Evolutionary conservation across 73 alveolate genomes (phyloP), one percentile per base, ranked within the genome.

Genomic region (Symbiodinium natans): DNA sequence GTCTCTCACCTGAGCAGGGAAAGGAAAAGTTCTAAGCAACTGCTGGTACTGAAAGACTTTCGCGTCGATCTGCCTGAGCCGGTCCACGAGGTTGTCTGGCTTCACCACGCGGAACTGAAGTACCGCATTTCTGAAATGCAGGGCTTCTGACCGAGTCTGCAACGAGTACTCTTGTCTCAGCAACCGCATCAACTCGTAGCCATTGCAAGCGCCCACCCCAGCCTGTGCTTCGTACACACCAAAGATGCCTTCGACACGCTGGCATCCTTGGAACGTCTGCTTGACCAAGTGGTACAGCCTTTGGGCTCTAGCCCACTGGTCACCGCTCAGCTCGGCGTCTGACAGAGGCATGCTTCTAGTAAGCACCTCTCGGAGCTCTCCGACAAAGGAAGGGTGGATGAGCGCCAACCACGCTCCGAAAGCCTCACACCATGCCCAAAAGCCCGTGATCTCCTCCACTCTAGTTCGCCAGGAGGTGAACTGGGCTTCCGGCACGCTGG

Each of bases 121-220:
- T 36, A n/a, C 42, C 33, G 38, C 87, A 21, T 80, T 21, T 34
- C 87, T 31, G 34, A 80, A 9, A 17, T 31, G 56, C 31, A 80
- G 34, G 34, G 56, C 87, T 21, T 80, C 87, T 80, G 87, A 13
- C 29, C 87, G 54, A 5, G 87, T 36, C 87, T 80, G 25, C 87
- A 80, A 21, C 21, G 59, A 34, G 33, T 34, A 80, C 33, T 80
- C 87, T 33, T 6, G 29, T 34, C 87, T 11, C 25, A 80, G 21
- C 34, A 80, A 9, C 56, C 87, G 52, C 59, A 80, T 27, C 34
- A 80, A 36, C 33, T 80, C 87, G 41, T 80, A 80, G 59, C 87
- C 87, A 31, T 80, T 80, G 87, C 56, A 10, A 7, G 54, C 56
- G 33, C 87, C 87, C 13, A 36, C 29, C 56, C 56, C 21, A 17